Base-by-base conservation (phyloP, 2,329 filamentous ascomycete species). In the Aspergillus alliaceus region DNA sequence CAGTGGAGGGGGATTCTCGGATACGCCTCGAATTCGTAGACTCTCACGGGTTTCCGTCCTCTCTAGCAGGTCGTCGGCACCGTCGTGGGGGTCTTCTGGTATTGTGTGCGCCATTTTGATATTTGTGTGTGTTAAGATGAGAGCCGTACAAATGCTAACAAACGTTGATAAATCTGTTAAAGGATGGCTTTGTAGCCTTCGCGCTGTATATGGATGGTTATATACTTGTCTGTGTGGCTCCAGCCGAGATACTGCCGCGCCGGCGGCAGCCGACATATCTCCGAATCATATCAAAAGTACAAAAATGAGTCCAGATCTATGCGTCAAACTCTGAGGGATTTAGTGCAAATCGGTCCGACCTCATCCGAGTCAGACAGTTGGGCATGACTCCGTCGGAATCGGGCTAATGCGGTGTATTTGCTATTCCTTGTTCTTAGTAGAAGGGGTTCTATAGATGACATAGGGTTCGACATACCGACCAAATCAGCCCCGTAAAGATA, bases 11-110 rank as follows among this genome's bases (percentile, higher is more conserved):
- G 64, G 54, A 7, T 24, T 62, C 27, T 65, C 63, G 35, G 65
- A 46, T 6, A 73, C 58, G 2, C 70, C 69, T 4, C 54, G 54
- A 20, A 64, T 57, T 20, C 53, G 59, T 7, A 72, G 60, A 15
- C 58, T 66, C 34, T 67, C 62, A 50, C 51, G 35, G n/a, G 68
- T 68, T 58, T 69, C 68, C 1, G 51, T 57, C 20, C 54, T 42
- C 35, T 34, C 5, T 6, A 44, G 24, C 15, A 39, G 14, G 20
- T 34, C n/a, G 12, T 50, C 25, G 35, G 31, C 22, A 22, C 24
- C 14, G 24, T 20, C 31, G 18, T 22, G 47, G 31, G 47, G 14
- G 31, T 22, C 47, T 15, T 32, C 47, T 11, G 47, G 47, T 35
- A 34, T 35, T 14, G 47, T 18, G 15, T 34, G 31, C 11, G 11